A percentile compares a stretch with the other conserved stretches of the same genome.
Conservation (phyloP, 2,329 filamentous ascomycete genomes). For the Talaromyces sp. region DNA sequence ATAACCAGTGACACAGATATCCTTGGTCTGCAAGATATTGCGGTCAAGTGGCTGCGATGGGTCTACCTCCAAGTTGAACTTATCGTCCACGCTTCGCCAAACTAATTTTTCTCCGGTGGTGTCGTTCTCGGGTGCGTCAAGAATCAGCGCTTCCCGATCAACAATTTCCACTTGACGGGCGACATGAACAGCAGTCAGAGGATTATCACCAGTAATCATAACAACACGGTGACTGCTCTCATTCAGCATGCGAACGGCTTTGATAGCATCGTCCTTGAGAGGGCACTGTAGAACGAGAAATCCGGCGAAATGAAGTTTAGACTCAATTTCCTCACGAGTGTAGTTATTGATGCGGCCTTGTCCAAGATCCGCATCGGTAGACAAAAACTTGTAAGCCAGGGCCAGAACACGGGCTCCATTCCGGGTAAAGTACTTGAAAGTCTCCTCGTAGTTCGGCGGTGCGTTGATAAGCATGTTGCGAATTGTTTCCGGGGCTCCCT, state of each 20-base stretch:
- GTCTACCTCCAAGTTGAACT: conserved; percentile 78
- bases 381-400: conserved; percentile 88
- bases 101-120: conserved; percentile 74
- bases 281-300: conserved; percentile 95
- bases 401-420: conserved; percentile 93
- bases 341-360: conserved; percentile 85
- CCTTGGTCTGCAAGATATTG: conserved; percentile 76
- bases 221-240: conserved; percentile 97
- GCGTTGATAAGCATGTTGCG: conserved; percentile 82
- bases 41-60: conserved; percentile 74
- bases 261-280: conserved; percentile 91
- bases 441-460: conserved; percentile 90
- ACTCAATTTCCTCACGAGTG: conserved; percentile 88
- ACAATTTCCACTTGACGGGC: conserved; percentile 96
- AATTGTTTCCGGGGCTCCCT: conserved; percentile 96
- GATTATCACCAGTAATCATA: conserved; percentile 99
- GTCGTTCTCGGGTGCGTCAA: conserved; percentile 91
- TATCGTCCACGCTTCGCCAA: conserved; percentile 94
- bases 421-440: conserved; percentile 95
- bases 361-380: conserved; percentile 74
- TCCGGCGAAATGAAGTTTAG: conserved; percentile 79
- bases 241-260: conserved; percentile 93
- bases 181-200: conserved; percentile 91
- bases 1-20: conserved; percentile 94
- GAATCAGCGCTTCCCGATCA: conserved; percentile 87